Percentiles rank a stretch among this genome's conserved stretches.
phyloP scores from a whole-genome alignment of 768 basidiomycete species.

The Tylopilus rubrobrunneus region DNA sequence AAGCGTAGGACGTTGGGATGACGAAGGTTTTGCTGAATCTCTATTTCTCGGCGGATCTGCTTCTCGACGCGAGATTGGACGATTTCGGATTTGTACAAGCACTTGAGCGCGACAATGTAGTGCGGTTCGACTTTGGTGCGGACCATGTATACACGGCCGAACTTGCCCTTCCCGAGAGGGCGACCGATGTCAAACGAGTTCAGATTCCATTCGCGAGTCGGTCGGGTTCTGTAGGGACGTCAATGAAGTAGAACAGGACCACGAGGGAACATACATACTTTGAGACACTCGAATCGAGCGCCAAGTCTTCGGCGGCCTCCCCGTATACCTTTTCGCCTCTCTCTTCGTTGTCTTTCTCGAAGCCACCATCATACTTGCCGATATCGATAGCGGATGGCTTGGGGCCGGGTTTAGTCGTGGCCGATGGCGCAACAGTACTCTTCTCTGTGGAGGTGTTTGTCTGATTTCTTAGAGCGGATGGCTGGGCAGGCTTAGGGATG shows the following conservation, averaged over 20 bases:
- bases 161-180: slow-evolving; percentile 98
- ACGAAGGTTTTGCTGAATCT: slow-evolving; percentile 94
- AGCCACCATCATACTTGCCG: slow-evolving; percentile 92
- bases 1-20: slow-evolving; percentile 93
- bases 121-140: slow-evolving; percentile 84
- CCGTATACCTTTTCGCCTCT: slow-evolving; percentile 71
- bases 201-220: slow-evolving; percentile 83
- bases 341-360: slow-evolving; percentile 86
- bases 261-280: slow-evolving; percentile 49
- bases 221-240: slow-evolving; percentile 46
- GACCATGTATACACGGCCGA: slow-evolving; percentile 98
- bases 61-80: slow-evolving; percentile 90
- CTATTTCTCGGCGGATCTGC: slow-evolving; percentile 95
- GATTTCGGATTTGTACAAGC: slow-evolving; percentile 95
- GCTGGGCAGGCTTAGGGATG: slow-evolving; percentile 27
- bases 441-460: slow-evolving; percentile 17
- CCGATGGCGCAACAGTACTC: slow-evolving; percentile 26
- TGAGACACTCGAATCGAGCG: slow-evolving; percentile 78
- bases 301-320: slow-evolving; percentile 75
- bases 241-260: neutral
- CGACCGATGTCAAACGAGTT: slow-evolving; percentile 91
- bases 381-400: slow-evolving; percentile 54
- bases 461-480: slow-evolving; percentile 44
- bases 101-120: slow-evolving; percentile 96
- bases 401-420: slow-evolving; percentile 17